Evolutionary conservation across 2,329 filamentous ascomycete genomes (phyloP).

Genomic region (Fusarium sp.): DNA sequence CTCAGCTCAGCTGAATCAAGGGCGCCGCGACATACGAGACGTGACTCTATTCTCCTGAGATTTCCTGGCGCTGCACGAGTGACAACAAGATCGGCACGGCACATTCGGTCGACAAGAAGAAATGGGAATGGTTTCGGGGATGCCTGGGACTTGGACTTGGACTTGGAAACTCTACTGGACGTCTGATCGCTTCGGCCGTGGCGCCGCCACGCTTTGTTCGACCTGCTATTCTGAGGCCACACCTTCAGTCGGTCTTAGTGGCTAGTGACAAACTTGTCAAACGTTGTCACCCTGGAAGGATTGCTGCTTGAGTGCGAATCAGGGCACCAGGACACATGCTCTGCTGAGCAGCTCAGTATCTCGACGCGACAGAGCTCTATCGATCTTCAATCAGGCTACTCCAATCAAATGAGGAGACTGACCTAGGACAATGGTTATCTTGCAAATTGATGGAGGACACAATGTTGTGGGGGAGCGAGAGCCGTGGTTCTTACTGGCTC

Average conservation of each 20-base stretch:
- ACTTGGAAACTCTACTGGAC: conserved; percentile 37
- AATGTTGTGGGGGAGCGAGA: conserved; percentile 18
- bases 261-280: conserved; percentile 6
- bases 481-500: conserved; percentile 22
- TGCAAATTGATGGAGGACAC: not conserved
- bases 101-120: conserved; percentile 4
- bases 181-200: conserved; percentile 43
- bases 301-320: conserved; percentile 15
- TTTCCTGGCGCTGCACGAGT: not conserved
- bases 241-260: conserved; percentile 27
- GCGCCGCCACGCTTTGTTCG: conserved; percentile 43
- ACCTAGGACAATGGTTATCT: conserved; percentile 11
- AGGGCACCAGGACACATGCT: not conserved
- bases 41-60: not conserved
- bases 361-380: conserved; percentile 7
- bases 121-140: conserved; percentile 23
- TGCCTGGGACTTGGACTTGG: not conserved
- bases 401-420: conserved; percentile 13
- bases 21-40: conserved; percentile 15
- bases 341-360: not conserved
- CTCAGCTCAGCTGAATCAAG: conserved; percentile 10
- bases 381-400: not conserved
- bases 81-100: conserved; percentile 3
- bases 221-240: conserved; percentile 39
- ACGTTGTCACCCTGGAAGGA: conserved; percentile 6